phyloP scores from a whole-genome alignment of 306 rosid genomes.

The Begonia loranthoides region DNA sequence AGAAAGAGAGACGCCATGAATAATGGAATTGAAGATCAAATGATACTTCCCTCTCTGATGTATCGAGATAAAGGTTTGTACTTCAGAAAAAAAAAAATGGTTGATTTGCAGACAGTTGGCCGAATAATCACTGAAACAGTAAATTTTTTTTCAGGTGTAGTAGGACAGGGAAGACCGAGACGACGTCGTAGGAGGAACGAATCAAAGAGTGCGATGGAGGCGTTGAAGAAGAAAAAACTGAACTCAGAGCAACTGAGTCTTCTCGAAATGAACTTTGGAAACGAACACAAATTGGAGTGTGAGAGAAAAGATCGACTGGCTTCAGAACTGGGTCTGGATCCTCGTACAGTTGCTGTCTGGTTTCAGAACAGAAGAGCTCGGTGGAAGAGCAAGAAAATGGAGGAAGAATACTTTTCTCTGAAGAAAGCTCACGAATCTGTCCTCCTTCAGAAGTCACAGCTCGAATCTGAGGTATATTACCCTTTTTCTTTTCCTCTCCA shows the following conservation, averaged over 20 bases:
- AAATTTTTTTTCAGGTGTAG: no score
- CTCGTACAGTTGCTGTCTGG: slow-evolving; percentile 93
- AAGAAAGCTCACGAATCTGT: slow-evolving; percentile 41
- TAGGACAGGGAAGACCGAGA: slow-evolving; percentile 24
- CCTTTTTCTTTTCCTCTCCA: not conserved
- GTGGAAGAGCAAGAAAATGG: slow-evolving; percentile 90
- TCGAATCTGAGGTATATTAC: slow-evolving; percentile 55
- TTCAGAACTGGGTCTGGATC: slow-evolving; percentile 72
- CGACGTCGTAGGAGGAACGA: slow-evolving; percentile 57
- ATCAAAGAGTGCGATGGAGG: slow-evolving; percentile 20
- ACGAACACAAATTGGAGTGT: slow-evolving; percentile 72
- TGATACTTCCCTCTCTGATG: no score
- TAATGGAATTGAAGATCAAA: not conserved
- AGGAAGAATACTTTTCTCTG: slow-evolving; percentile 57
- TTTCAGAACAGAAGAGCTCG: slow-evolving; percentile 90
- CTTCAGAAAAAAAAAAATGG: no score
- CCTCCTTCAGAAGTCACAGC: slow-evolving; percentile 42
- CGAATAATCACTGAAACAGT: no score
- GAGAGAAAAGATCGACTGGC: slow-evolving; percentile 73
- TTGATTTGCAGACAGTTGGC: no score
- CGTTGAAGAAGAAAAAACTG: slow-evolving; percentile 59
- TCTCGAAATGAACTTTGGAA: slow-evolving; percentile 52
- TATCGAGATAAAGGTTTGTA: no score
- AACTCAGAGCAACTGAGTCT: slow-evolving; percentile 52
- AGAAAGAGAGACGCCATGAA: not conserved